Percentiles rank a stretch among this genome's conserved stretches.
Evolutionary conservation across 495 filamentous ascomycete species (phyloP).

Genomic region (Trypethelium eluteriae): DNA sequence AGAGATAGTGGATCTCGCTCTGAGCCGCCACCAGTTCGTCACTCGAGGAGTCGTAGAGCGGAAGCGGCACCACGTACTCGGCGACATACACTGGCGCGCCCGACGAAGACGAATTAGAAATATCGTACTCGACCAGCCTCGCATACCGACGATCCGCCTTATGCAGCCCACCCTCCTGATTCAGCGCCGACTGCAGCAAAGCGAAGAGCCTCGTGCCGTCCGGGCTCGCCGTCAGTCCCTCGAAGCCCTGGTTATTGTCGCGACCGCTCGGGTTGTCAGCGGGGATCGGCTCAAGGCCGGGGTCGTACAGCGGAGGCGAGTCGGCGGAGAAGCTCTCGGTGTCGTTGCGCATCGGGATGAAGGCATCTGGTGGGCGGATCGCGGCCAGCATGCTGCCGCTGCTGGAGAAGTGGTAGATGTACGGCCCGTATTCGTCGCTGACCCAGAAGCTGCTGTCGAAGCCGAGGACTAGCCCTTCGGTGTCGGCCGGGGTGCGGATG

Average conservation of each 20-base stretch:
- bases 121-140: slow-evolving; percentile 58
- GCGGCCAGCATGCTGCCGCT: slow-evolving; percentile 55
- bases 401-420: slow-evolving; percentile 58
- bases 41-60: slow-evolving; percentile 44
- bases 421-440: slow-evolving; percentile 74
- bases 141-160: slow-evolving; percentile 48
- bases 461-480: slow-evolving; percentile 63
- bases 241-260: slow-evolving; percentile 71
- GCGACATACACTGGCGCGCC: slow-evolving; percentile 28
- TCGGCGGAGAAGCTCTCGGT: slow-evolving; percentile 51
- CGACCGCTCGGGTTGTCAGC: slow-evolving; percentile 56
- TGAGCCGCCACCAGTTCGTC: slow-evolving; percentile 50
- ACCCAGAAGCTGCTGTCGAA: slow-evolving; percentile 64
- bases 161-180: slow-evolving; percentile 58
- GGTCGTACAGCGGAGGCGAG: slow-evolving; percentile 57
- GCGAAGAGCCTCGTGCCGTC: slow-evolving; percentile 61
- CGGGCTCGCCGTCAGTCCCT: slow-evolving; percentile 57
- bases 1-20: slow-evolving; percentile 62
- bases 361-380: slow-evolving; percentile 59
- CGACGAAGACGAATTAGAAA: slow-evolving; percentile 37
- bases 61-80: slow-evolving; percentile 64
- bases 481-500: slow-evolving; percentile 55
- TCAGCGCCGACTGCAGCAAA: slow-evolving; percentile 59
- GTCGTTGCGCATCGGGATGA: slow-evolving; percentile 59
- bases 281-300: slow-evolving; percentile 39